Base-by-base conservation (phyloP, 345 rosid genomes). In the Populus nigra region DNA sequence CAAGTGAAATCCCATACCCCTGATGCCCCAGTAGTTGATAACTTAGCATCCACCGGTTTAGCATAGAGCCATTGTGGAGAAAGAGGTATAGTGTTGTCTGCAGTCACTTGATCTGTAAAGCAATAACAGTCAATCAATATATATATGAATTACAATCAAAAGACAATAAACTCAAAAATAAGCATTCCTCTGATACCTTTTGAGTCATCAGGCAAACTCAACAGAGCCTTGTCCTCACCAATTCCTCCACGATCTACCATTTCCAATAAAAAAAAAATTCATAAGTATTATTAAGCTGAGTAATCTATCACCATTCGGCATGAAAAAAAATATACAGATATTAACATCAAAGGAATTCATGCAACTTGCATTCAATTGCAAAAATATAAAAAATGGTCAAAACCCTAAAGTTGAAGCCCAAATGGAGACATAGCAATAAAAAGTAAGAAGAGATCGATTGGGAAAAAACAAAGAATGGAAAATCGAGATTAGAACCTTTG, bases 11-110 rank as follows among this genome's bases (percentile, higher is more conserved):
- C 33, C 16, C 49, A 59, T 78, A 72, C 76, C 76, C 39, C 27
- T 4, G 70, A 22, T 35, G 49, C 35, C 50, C 67, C 43, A 35
- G 65, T 47, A 79, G 35, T 20, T 84, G 88, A 89, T 84, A 84
- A 69, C 87, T 89, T 94, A 59, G 75, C 79, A 66, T 94, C 98
- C 33, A 73, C 87, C 18, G 94, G 91, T 77, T 91, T 94, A 22
- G 90, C 77, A 86, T 92, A 94, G 53, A 94, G 96, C 98, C 98
- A 94, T 80, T 94, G 97, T 2, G 98, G 98, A 84, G 97, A 92
- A 82, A 94, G 78, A 0, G 98, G 98, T n/a, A 94, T 92, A 88
- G 89, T 91, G 88, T 82, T 92, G 68, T 94, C 98, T 18, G 89
- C 79, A 29, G 83, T 82, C 78, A 81, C 55, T 81, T 85, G 93